Evolutionary conservation across 2,329 filamentous ascomycete genomes (phyloP).

Genomic region (Emergomyces orientalis): DNA sequence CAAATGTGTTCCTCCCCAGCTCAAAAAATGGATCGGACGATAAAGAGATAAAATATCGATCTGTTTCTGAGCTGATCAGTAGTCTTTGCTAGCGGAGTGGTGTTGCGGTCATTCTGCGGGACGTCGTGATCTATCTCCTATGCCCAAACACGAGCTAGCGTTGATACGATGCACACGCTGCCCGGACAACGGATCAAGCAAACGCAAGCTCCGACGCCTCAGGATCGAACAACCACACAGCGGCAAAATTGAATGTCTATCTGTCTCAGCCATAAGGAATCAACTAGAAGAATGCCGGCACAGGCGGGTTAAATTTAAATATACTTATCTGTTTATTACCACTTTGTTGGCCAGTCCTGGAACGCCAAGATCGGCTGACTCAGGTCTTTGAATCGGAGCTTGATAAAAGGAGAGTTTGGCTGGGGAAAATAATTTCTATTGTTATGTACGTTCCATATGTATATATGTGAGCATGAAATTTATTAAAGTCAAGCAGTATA

Average conservation of each 20-base stretch:
- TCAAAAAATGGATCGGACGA: background rate
- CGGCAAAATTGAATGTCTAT: background rate
- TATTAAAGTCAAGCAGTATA: background rate
- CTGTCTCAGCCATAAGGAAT: background rate
- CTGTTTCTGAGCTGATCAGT: background rate
- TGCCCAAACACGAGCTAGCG: background rate
- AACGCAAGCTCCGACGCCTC: background rate
- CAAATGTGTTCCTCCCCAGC: background rate
- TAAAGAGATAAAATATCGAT: background rate
- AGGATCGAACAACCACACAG: background rate
- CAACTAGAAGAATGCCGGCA: background rate
- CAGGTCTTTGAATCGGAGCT: too few species aligned
- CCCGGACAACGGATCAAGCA: background rate
- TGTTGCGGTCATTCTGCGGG: background rate
- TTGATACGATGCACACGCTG: background rate
- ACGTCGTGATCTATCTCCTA: background rate
- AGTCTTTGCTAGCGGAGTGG: background rate
- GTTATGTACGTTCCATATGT: background rate
- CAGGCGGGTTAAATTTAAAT: background rate
- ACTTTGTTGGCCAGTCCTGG: too few species aligned
- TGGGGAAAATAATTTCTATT: background rate
- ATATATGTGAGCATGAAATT: background rate
- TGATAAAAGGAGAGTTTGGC: background rate
- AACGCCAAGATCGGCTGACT: background rate
- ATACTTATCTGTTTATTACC: background rate